phyloP scores from a whole-genome alignment of 2,329 filamentous ascomycete genomes.

The Penicillium sclerotiorum region DNA sequence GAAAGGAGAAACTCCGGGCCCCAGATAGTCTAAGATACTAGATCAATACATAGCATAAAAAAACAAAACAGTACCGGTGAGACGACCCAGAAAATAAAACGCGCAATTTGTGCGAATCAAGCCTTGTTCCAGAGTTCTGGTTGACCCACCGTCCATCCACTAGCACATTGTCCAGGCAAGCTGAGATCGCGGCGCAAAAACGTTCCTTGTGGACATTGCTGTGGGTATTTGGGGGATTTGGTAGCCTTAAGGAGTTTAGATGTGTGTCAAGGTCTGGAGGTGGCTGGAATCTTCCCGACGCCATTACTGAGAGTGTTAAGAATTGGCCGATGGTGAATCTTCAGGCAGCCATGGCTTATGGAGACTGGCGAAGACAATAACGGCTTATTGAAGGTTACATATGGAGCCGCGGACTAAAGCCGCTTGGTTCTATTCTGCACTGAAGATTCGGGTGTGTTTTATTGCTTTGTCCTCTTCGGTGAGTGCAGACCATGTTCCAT shows the following conservation, averaged over 20 bases:
- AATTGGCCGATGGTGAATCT: not conserved
- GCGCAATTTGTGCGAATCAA: conserved; percentile 17
- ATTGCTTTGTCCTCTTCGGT: not conserved
- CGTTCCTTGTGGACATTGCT: conserved; percentile 4
- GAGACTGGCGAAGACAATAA: not conserved
- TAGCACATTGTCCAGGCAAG: conserved; percentile 9
- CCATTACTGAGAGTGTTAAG: conserved; percentile 1
- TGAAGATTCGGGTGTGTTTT: not conserved
- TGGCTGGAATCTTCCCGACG: conserved; percentile 13
- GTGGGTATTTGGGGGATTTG: conserved; percentile 2
- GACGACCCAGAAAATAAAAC: conserved; percentile 8
- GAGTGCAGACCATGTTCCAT: conserved; percentile 4
- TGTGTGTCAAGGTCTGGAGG: conserved; percentile 8
- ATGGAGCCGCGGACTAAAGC: no score
- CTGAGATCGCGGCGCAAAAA: conserved; percentile 20
- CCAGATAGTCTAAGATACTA: conserved; percentile 1
- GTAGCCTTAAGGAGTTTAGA: not conserved
- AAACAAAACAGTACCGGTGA: conserved; percentile 22
- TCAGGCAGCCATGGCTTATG: not conserved
- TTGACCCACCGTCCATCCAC: conserved; percentile 15
- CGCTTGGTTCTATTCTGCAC: no score
- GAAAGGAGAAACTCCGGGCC: conserved; percentile 2
- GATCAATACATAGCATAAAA: not conserved
- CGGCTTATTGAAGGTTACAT: no score
- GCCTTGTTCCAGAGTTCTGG: conserved; percentile 1